Evolutionary conservation across 2,329 filamentous ascomycete species (phyloP).

Genomic region (Talaromyces sp.): DNA sequence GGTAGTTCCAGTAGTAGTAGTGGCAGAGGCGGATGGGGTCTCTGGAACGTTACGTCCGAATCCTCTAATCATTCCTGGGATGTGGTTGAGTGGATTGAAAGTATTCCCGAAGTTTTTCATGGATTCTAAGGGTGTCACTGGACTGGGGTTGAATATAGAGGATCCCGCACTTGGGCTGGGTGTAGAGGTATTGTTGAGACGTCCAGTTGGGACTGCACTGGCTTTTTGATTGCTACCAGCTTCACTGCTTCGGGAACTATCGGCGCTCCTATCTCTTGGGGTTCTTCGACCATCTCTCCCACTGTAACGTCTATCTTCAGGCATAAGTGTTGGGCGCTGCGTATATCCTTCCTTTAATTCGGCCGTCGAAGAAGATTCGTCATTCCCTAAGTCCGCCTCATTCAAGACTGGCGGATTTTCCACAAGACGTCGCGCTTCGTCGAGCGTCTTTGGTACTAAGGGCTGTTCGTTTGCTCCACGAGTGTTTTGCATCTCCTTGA

Average conservation of each 20-base stretch:
- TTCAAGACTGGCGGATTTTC: conserved; percentile 48
- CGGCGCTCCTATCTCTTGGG: conserved; percentile 67
- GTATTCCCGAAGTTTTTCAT: conserved; percentile 75
- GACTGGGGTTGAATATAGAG: conserved; percentile 21
- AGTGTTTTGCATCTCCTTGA: conserved; percentile 61
- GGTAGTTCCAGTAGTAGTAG: conserved; percentile 27
- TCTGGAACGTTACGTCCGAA: conserved; percentile 55
- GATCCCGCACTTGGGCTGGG: conserved; percentile 18
- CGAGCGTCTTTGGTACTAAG: conserved; percentile 76
- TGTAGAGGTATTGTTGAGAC: conserved; percentile 14
- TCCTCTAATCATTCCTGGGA: conserved; percentile 70
- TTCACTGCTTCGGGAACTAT: conserved; percentile 51
- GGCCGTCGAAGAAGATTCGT: conserved; percentile 50
- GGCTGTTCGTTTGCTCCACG: conserved; percentile 43
- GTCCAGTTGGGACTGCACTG: conserved; percentile 13
- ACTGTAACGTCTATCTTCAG: conserved; percentile 64
- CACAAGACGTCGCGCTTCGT: conserved; percentile 86
- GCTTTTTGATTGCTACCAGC: conserved; percentile 23
- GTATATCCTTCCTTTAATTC: conserved; percentile 28
- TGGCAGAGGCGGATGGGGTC: conserved; percentile 31
- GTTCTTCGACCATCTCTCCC: conserved; percentile 63
- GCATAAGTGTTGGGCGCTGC: conserved; percentile 35
- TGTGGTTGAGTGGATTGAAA: conserved; percentile 74
- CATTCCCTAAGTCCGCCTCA: conserved; percentile 47
- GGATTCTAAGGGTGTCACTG: conserved; percentile 64